A percentile compares a stretch with the other conserved stretches of the same genome.
Evolutionary conservation across 1,139 yeast genomes (phyloP).

Genomic region (Arxiozyma slooffiae): DNA sequence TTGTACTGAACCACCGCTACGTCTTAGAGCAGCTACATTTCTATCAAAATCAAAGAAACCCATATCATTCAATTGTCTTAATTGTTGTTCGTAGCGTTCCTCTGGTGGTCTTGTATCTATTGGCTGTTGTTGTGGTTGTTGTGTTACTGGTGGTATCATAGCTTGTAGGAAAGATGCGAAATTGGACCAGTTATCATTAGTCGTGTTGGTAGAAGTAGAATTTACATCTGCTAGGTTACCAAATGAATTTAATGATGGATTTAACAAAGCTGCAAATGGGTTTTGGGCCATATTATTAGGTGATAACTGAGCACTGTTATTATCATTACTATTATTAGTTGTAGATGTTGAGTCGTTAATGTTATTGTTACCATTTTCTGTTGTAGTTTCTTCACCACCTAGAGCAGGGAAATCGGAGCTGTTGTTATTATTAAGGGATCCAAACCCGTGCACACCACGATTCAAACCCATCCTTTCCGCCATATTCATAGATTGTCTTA

Average conservation of each 20-base stretch:
- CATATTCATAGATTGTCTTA: conserved; percentile 75
- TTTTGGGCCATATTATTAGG: conserved; percentile 28
- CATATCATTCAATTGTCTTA: conserved; percentile 90
- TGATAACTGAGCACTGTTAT: conserved; percentile 11
- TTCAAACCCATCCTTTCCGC: conserved; percentile 40
- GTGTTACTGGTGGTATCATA: conserved; percentile 33
- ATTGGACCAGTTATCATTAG: background rate
- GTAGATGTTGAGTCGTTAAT: conserved; percentile 8
- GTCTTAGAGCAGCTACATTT: conserved; percentile 81
- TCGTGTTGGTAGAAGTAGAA: background rate
- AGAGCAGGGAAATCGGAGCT: conserved; percentile 4
- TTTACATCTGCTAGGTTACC: conserved; percentile 1
- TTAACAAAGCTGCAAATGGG: conserved; percentile 44
- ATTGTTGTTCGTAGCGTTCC: conserved; percentile 81
- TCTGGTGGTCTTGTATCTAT: conserved; percentile 88
- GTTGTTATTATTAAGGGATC: conserved; percentile 26
- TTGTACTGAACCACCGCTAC: conserved; percentile 94
- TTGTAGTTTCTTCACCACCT: conserved; percentile 2
- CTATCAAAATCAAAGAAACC: conserved; percentile 91
- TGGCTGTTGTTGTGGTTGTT: conserved; percentile 18
- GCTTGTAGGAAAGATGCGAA: conserved; percentile 33
- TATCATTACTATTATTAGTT: too few species aligned
- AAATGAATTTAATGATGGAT: conserved; percentile 38
- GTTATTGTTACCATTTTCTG: conserved; percentile 5
- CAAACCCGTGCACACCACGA: conserved; percentile 27